Evolutionary conservation across 2,329 filamentous ascomycete species (phyloP).

Genomic region (Microdochium trichocladiopsis): DNA sequence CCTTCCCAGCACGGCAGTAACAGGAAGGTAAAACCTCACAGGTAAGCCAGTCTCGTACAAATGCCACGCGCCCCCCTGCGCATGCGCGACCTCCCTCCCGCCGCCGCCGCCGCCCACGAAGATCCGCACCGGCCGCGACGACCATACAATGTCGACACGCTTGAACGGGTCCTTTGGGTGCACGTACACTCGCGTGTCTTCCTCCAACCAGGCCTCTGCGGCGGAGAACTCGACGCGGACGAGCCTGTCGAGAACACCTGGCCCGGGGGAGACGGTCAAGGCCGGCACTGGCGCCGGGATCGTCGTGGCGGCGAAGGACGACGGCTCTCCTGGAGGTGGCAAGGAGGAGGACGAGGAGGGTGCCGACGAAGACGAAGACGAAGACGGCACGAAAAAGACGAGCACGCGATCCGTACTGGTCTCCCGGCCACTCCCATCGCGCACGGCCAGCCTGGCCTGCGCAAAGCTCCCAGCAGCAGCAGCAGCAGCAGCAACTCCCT

Average conservation of each 20-base stretch:
- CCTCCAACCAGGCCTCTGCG: conserved; percentile 38
- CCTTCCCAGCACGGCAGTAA: conserved; percentile 31
- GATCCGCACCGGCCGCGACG: conserved; percentile 38
- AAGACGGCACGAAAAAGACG: conserved; percentile 5
- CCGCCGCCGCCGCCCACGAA: neutral
- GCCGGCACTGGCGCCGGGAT: neutral
- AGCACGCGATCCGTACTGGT: conserved; percentile 14
- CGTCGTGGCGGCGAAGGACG: too few species aligned
- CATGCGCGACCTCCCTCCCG: too few species aligned
- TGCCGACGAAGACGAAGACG: conserved; percentile 1
- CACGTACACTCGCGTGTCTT: conserved; percentile 49
- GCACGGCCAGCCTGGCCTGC: conserved; percentile 11
- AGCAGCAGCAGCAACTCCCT: too few species aligned
- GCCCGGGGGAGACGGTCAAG: neutral
- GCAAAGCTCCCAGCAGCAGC: too few species aligned
- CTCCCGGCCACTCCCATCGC: conserved; percentile 4
- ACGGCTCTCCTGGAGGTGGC: too few species aligned
- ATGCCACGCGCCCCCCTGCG: conserved; percentile 45
- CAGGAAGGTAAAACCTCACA: conserved; percentile 51
- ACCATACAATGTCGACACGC: conserved; percentile 53
- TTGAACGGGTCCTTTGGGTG: conserved; percentile 65
- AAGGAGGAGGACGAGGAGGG: conserved; percentile 7
- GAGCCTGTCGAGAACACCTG: neutral
- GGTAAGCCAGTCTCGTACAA: conserved; percentile 55
- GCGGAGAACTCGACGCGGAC: conserved; percentile 14